Evolutionary conservation across 2,329 filamentous ascomycete species (phyloP).

Genomic region (Bipolaris zeicola): DNA sequence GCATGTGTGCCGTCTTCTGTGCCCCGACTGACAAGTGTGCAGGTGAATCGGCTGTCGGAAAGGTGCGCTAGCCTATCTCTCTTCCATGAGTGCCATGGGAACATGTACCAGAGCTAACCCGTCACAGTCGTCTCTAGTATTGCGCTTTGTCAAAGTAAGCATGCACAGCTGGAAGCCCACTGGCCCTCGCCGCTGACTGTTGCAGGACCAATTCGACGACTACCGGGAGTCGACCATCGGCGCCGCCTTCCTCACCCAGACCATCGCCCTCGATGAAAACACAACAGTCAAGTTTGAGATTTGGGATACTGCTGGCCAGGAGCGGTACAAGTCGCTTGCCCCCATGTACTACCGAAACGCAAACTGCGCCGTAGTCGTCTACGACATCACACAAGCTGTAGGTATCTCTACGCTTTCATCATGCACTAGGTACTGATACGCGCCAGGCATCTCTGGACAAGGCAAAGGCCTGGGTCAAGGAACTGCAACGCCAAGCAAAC

Average conservation of each 20-base stretch:
- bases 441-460: conserved; percentile 91
- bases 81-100: conserved; percentile 30
- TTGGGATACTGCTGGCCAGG: conserved; percentile 90
- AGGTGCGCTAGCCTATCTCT: conserved; percentile 63
- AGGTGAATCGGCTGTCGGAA: conserved; percentile 99
- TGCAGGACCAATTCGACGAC: conserved; percentile 96
- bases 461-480: conserved; percentile 99
- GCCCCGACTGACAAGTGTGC: conserved; percentile 30
- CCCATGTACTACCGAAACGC: conserved; percentile 99
- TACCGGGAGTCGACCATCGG: conserved; percentile 98
- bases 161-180: background rate
- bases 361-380: conserved; percentile 98
- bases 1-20: background rate
- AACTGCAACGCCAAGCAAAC: conserved; percentile 97
- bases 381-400: conserved; percentile 99
- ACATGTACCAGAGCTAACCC: conserved; percentile 32
- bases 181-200: background rate
- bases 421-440: conserved; percentile 28
- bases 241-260: conserved; percentile 98
- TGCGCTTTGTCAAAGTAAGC: conserved; percentile 95
- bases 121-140: conserved; percentile 88
- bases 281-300: conserved; percentile 99
- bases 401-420: conserved; percentile 43
- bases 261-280: conserved; percentile 95
- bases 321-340: conserved; percentile 97